Evolutionary conservation across 371 early-diverging fungal genomes (phyloP), one percentile per base, ranked within the genome.

Genomic region (Syncephalastrum contaminatum): DNA sequence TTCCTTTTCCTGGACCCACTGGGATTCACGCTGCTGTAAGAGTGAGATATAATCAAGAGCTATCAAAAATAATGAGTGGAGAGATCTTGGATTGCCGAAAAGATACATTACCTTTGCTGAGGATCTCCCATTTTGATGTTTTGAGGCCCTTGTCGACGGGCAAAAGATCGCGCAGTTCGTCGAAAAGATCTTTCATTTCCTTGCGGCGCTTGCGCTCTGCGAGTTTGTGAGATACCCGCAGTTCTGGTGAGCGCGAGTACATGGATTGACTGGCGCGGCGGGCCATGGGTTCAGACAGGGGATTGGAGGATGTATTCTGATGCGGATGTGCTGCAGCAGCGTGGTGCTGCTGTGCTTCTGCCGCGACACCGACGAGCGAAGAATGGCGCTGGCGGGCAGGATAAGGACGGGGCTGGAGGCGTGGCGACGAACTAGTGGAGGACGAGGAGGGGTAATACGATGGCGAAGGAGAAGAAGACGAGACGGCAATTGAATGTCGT

Each of bases 101-200:
- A 30, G 10, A 10, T 10, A 30, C 5, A 30, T 54, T 73, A 76
- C 81, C 85, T 83, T 90, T 88, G 55, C 81, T 85, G 42, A 91
- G 63, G 27, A 89, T 82, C 67, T 91, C 91, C 88, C 90, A 89
- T 66, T 91, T 91, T 66, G 86, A 86, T 20, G 87, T 80, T 53
- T 87, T 87, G 44, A 86, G 69, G 40, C 79, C 81, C 46, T 82
- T 81, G 60, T 88, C 86, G 5, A 84, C 76, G 2, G 91, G 90
- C 56, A 89, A 67, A 21, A 80, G 64, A 41, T 82, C 86, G 27
- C 88, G 76, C 16, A 91, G 73, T 48, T 86, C 84, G 62, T 91
- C 91, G 77, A 91, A 91, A 16, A 91, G 70, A 36, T 86, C 86
- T 53, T 90, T 89, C 89, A 91, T 88, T 58, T 91, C 89, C 61